Conservation (phyloP, 2,329 filamentous ascomycete genomes). For the Penicillium capsulatum region DNA sequence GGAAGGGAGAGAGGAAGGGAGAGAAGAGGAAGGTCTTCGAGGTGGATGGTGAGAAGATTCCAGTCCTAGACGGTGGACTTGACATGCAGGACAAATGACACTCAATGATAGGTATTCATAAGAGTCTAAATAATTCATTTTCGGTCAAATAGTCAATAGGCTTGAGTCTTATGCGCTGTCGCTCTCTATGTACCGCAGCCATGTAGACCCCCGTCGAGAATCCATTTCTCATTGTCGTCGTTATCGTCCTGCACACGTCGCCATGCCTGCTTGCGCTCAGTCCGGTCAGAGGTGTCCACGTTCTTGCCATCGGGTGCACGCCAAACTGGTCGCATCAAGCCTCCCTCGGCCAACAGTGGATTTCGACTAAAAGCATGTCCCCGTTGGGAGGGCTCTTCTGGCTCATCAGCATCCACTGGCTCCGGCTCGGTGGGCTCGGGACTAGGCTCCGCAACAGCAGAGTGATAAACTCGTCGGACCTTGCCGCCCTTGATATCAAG, state of each 20-base stretch:
- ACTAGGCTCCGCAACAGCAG: conserved; percentile 29
- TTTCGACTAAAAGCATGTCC: conserved; percentile 43
- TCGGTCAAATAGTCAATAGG: no score
- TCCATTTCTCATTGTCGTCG: conserved; percentile 48
- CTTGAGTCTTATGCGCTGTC: background rate
- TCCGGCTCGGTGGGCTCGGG: conserved; percentile 18
- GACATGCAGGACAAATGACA: no score
- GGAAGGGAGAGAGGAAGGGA: no score
- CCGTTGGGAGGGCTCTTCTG: conserved; percentile 15
- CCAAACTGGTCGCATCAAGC: conserved; percentile 45
- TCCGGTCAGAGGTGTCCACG: conserved; percentile 19
- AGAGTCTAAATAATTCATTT: no score
- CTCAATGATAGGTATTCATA: no score
- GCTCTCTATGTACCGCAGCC: conserved; percentile 23
- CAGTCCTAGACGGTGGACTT: no score
- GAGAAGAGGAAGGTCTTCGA: no score
- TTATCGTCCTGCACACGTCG: conserved; percentile 46
- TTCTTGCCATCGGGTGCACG: conserved; percentile 32
- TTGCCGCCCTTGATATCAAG: conserved; percentile 76
- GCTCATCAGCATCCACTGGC: conserved; percentile 6
- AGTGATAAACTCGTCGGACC: conserved; percentile 56
- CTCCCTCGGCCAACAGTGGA: conserved; percentile 42
- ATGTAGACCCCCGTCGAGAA: conserved; percentile 43
- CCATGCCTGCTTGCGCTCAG: conserved; percentile 43
- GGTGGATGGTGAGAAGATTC: no score